Conservation (phyloP, 768 basidiomycete genomes). For the Termitomyces sp. region DNA sequence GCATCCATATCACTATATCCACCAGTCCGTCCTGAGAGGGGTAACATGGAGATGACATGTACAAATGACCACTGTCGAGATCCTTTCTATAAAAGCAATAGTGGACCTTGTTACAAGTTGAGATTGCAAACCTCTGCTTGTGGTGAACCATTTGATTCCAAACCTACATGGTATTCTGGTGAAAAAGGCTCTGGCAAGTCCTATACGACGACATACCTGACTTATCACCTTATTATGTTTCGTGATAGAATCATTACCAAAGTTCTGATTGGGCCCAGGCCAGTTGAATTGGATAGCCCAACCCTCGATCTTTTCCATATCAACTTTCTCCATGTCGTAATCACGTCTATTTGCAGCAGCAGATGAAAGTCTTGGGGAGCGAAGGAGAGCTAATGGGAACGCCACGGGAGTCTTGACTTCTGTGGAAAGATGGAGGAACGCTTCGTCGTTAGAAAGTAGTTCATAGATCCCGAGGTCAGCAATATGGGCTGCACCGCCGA, state of each 20-base stretch:
- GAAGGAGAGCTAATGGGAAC: background rate
- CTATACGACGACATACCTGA: background rate
- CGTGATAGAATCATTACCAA: fast-evolving
- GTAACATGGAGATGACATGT: background rate
- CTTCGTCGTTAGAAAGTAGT: background rate
- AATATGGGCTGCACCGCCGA: background rate
- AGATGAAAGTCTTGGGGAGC: background rate
- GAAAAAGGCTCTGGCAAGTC: background rate
- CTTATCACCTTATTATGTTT: background rate
- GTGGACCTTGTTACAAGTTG: background rate
- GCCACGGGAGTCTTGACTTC: background rate
- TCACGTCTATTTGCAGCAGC: background rate
- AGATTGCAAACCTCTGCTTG: background rate
- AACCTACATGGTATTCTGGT: background rate
- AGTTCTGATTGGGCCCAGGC: background rate
- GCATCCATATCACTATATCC: background rate
- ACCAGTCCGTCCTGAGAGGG: background rate
- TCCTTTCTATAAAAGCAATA: background rate
- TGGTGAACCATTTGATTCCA: background rate
- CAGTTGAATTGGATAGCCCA: background rate
- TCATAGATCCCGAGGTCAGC: background rate
- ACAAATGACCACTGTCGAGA: background rate
- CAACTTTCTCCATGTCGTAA: background rate
- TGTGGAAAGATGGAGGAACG: background rate
- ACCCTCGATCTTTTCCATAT: background rate